Evolutionary conservation across 768 basidiomycete genomes (phyloP), one percentile per base, ranked within the genome.

Genomic region (Clitopilus passeckerianus): DNA sequence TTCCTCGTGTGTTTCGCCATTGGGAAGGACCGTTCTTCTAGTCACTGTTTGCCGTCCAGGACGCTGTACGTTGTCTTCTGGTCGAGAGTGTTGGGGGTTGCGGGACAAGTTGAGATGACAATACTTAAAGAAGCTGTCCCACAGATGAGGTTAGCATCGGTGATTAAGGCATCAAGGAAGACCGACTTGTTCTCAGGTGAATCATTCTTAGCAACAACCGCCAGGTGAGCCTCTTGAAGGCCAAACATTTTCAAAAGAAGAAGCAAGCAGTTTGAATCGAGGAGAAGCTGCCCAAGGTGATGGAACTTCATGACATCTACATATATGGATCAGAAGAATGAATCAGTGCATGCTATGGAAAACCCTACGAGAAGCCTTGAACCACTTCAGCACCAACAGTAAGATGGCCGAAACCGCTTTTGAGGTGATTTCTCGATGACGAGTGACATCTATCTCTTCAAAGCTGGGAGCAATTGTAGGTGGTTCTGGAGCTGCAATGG

Each of bases 271-370:
- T 98, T 98, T 22, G 94, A 95, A 66, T 98, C 96, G 46, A 99
- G 85, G 7, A 99, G 77, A 34, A 93, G 84, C 71, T 96, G 95
- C n/a, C 94, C 94, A 22, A 99, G 80, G 71, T 98, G 94, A 72
- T 99, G 95, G 69, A 97, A 98, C 70, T 99, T 98, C 91, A 99
- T 95, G 18, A 90, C 86, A 74, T 98, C 96, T 98, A 58, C 24
- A 14, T 15, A 55, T 33, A 22, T 23, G 37, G 35, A 55, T 24
- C 22, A 41, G 60, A 50, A 56, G 30, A 61, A 20, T 33, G 27
- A 52, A 1, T 46, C 16, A 6, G 7, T 16, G 52, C 58, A 22
- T 24, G 46, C 20, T 16, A 41, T 54, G 53, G 20, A 50, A 58
- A 41, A n/a, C n/a, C 20, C 35, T 65, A 98, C 96, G 97, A 55